Conservation (phyloP, 495 filamentous ascomycete genomes). For the Penicillium malachiteum region DNA sequence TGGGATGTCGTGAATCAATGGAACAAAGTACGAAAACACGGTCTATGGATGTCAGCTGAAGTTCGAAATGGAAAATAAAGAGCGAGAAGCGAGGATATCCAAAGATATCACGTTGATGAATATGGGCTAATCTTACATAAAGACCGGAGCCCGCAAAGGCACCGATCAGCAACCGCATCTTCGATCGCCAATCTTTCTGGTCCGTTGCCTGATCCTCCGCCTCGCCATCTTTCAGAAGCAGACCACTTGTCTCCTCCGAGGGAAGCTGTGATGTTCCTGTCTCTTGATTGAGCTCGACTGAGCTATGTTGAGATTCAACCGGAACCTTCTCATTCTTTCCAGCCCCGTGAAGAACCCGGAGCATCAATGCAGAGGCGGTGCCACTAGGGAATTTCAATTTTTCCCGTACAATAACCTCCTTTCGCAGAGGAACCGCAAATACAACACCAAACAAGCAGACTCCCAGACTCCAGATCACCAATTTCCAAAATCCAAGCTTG, state of each 20-base stretch:
- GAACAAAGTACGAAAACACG: slow-evolving; percentile 88
- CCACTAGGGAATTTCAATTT: slow-evolving; percentile 91
- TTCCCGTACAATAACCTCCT: slow-evolving; percentile 89
- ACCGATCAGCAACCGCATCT: slow-evolving; percentile 58
- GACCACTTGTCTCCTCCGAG: slow-evolving; percentile 15
- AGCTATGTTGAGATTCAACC: slow-evolving; percentile 8
- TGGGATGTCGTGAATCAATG: slow-evolving; percentile 78
- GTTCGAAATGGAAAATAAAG: neutral
- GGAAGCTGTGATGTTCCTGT: neutral
- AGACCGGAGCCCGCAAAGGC: slow-evolving; percentile 59
- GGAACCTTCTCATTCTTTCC: slow-evolving; percentile 27
- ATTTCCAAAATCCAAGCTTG: slow-evolving; percentile 64
- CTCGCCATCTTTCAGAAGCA: slow-evolving; percentile 25
- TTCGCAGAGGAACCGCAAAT: slow-evolving; percentile 84
- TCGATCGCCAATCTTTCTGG: slow-evolving; percentile 58
- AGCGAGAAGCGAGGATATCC: neutral
- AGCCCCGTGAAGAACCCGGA: slow-evolving; percentile 78
- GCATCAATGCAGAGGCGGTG: slow-evolving; percentile 92
- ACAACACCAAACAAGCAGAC: slow-evolving; percentile 95
- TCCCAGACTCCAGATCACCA: slow-evolving; percentile 86
- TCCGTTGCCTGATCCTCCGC: slow-evolving; percentile 30
- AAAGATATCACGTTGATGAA: no score
- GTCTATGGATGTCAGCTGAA: slow-evolving; percentile 54
- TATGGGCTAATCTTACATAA: slow-evolving; percentile 37
- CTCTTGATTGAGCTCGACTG: neutral